These are phyloP conservation scores for Lanmaoa rubissima DNA, from an alignment of 768 basidiomycete genomes.

Conservation along the genomic window DNA sequence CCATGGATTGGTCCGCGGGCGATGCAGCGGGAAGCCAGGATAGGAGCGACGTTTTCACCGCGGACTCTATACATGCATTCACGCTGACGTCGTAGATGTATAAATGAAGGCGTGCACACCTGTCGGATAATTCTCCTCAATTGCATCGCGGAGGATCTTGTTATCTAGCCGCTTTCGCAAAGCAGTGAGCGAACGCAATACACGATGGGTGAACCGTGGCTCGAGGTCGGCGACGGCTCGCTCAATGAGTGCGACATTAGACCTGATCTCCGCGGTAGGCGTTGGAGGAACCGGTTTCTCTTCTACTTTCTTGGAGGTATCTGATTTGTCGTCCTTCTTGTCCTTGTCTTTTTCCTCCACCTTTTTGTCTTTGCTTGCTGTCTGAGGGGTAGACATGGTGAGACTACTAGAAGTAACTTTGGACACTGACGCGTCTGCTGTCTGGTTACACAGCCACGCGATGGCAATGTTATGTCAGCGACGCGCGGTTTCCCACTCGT, in stretches of 20 bases:
- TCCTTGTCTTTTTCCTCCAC: constrained; percentile 36
- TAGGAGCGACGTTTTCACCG: constrained; percentile 56
- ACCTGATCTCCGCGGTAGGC: constrained; percentile 75
- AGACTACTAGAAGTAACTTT: not conserved
- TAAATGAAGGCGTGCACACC: constrained; percentile 42
- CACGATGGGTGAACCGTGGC: constrained; percentile 88
- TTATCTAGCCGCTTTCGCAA: constrained; percentile 75
- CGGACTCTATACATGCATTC: constrained; percentile 44
- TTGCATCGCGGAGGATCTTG: constrained; percentile 59
- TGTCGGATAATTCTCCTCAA: constrained; percentile 68
- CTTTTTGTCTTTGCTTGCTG: constrained; percentile 44
- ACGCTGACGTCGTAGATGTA: constrained; percentile 1
- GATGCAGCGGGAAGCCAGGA: constrained; percentile 61
- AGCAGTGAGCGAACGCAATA: constrained; percentile 75
- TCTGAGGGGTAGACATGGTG: constrained; percentile 21
- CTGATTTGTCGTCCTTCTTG: constrained; percentile 35
- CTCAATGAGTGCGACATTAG: constrained; percentile 75
- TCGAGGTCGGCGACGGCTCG: constrained; percentile 83
- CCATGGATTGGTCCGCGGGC: constrained; percentile 61
- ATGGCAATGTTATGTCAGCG: constrained; percentile 18
- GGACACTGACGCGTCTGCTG: constrained; percentile 17
- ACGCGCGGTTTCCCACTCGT: too few species aligned
- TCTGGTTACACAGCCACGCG: constrained; percentile 21
- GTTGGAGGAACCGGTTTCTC: constrained; percentile 45
- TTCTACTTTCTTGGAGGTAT: constrained; percentile 39